Percentiles rank a stretch among this genome's conserved stretches.
Evolutionary conservation across 116 monocot species (phyloP).

Genomic region (Cymodocea nodosa): DNA sequence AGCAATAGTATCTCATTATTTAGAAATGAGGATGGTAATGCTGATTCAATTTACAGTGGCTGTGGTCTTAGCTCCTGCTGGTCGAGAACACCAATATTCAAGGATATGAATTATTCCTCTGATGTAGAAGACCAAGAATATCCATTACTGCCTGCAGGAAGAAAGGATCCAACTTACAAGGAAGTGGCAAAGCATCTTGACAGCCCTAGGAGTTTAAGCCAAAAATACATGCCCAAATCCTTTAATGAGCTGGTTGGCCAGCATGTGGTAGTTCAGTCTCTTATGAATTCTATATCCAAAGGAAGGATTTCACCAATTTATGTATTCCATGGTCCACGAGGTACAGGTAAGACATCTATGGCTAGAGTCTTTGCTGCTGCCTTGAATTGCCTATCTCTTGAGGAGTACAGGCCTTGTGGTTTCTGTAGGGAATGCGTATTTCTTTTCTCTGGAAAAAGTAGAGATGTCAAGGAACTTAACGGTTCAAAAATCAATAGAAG

Average conservation of each 20-base stretch:
- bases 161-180: constrained; percentile 15
- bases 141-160: constrained; percentile 45
- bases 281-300: constrained; percentile 48
- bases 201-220: constrained; percentile 67
- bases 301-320: constrained; percentile 76
- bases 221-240: constrained; percentile 74
- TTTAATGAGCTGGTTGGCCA: constrained; percentile 79
- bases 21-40: constrained; percentile 34
- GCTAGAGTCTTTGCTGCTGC: constrained; percentile 87
- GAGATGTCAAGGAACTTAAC: constrained; percentile 77
- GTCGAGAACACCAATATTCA: constrained; percentile 76
- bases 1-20: constrained; percentile 15
- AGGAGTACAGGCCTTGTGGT: constrained; percentile 65
- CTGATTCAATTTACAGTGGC: constrained; percentile 58
- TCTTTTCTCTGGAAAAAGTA: constrained; percentile 69
- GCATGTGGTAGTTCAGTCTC: constrained; percentile 60
- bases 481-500: constrained; percentile 52
- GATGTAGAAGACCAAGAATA: constrained; percentile 50
- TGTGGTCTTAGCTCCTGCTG: constrained; percentile 85
- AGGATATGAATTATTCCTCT: constrained; percentile 28
- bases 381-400: constrained; percentile 71
- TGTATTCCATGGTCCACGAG: constrained; percentile 84
- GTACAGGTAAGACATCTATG: constrained; percentile 82
- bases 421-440: constrained; percentile 68
- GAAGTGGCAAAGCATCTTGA: constrained; percentile 27